Base-by-base conservation (phyloP, 495 filamentous ascomycete genomes). In the Penicillium subrubescens region DNA sequence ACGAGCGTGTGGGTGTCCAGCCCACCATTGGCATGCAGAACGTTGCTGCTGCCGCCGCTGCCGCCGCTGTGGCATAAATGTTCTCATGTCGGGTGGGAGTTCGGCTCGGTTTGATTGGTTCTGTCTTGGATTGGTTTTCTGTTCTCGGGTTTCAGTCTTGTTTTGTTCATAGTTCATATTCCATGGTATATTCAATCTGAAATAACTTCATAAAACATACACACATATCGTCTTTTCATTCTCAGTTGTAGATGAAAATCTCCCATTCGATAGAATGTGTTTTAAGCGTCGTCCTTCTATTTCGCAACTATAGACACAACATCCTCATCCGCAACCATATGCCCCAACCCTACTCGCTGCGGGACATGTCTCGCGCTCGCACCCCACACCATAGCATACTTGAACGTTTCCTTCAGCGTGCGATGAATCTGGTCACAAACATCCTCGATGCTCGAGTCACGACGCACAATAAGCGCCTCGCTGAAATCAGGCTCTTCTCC, bases 311-410 rank as follows among this genome's bases (percentile, higher is more conserved):
- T 97, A 67, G 91, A 94, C 61, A 99, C 93, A 52, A 99, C 96
- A 82, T 99, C 96, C 80, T 97, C 96, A 71, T 99, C 96, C 2
- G 89, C 83, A 61, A 99, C 94, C 44, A 86, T 66, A 85, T 99
- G 96, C 10, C 85, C 82, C 72, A 99, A 76, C 3, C 96, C 96
- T 34, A 97, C 94, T 50, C 96, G 84, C 79, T 99, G 96, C 15
- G 96, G 95, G 15, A 97, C 83, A 84, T 99, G 96, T 67, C 92
- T 83, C 23, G 95, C 95, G 77, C 94, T 97, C 12, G 92, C 92
- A 23, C 96, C 96, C 96, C 96, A 99, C 3, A 99, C 96, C 69
- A 98, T 76, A 2, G 96, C 96, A 80, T 97, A 98, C 81, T 98
- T 99, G 82, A 98, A 99, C 3, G 92, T 97, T 51, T 99, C 96